phyloP scores from a whole-genome alignment of 306 rosid species.

The Prunus mira region DNA sequence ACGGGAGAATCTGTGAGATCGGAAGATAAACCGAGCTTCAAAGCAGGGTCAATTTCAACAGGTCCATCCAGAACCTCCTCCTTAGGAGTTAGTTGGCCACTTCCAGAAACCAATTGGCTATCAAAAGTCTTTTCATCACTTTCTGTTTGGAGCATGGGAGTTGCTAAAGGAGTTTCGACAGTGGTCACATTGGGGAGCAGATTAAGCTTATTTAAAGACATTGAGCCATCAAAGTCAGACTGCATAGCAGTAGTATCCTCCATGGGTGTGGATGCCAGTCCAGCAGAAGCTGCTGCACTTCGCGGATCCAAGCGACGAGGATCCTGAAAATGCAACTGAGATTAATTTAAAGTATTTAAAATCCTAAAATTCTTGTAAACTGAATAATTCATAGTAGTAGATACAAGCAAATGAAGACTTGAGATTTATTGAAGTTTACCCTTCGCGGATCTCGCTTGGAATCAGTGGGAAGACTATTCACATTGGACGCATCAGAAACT shows the following conservation, averaged over 20 bases:
- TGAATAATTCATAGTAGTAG: not conserved
- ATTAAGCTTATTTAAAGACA: conserved; percentile 46
- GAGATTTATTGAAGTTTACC: conserved; percentile 46
- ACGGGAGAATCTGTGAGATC: conserved; percentile 45
- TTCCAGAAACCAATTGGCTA: conserved; percentile 39
- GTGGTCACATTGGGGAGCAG: conserved; percentile 33
- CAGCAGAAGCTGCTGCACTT: conserved; percentile 46
- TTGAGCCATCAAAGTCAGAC: conserved; percentile 53
- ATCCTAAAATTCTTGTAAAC: not conserved
- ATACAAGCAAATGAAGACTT: conserved; percentile 13
- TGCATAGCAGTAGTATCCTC: conserved; percentile 52
- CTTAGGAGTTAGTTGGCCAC: conserved; percentile 35
- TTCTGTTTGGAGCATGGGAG: conserved; percentile 37
- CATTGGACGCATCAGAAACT: conserved; percentile 45
- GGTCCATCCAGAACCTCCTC: conserved; percentile 50
- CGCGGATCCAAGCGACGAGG: conserved; percentile 99
- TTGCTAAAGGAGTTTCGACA: conserved; percentile 40
- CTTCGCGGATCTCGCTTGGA: conserved; percentile 93
- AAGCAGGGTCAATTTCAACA: conserved; percentile 35
- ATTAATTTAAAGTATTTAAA: conserved; percentile 17
- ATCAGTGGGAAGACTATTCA: conserved; percentile 58
- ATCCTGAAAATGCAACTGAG: conserved; percentile 57
- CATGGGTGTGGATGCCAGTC: conserved; percentile 40
- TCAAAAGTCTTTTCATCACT: conserved; percentile 53
- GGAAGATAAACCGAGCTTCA: conserved; percentile 38